These are phyloP conservation scores for Neurospora sublineolata DNA, from an alignment of 495 filamentous ascomycete species.

Conservation along the genomic window DNA sequence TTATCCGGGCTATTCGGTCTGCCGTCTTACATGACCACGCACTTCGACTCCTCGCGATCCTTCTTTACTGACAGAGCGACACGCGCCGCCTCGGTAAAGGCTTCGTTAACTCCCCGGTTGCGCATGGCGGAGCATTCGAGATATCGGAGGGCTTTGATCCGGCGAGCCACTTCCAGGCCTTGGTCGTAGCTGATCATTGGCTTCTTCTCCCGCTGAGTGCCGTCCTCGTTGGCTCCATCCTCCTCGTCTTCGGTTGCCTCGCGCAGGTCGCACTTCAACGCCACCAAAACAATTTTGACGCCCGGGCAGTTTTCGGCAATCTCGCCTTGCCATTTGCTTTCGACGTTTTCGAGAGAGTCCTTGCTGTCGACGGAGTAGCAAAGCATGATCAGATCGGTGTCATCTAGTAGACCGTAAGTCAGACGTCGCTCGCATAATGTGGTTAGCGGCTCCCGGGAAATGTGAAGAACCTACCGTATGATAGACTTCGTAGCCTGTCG, in stretches of 20 bases:
- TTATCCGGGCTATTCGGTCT: background rate
- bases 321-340: conserved; percentile 94
- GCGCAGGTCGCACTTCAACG: conserved; percentile 90
- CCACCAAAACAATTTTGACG: conserved; percentile 90
- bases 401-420: conserved; percentile 32
- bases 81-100: conserved; percentile 93
- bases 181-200: conserved; percentile 83
- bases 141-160: conserved; percentile 80
- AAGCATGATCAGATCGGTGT: conserved; percentile 96
- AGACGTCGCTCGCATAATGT: background rate
- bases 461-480: conserved; percentile 48
- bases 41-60: conserved; percentile 43
- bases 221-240: conserved; percentile 27
- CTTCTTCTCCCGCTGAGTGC: conserved; percentile 45
- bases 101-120: conserved; percentile 94
- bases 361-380: conserved; percentile 95
- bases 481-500: conserved; percentile 86
- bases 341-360: conserved; percentile 95
- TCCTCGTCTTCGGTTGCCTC: conserved; percentile 52
- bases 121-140: conserved; percentile 98
- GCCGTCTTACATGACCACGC: conserved; percentile 41
- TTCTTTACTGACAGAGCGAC: conserved; percentile 87
- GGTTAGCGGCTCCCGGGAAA: background rate
- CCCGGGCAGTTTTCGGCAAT: conserved; percentile 95
- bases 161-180: conserved; percentile 82